Conservation (phyloP, 345 rosid species). For the Eutrema japonicum region DNA sequence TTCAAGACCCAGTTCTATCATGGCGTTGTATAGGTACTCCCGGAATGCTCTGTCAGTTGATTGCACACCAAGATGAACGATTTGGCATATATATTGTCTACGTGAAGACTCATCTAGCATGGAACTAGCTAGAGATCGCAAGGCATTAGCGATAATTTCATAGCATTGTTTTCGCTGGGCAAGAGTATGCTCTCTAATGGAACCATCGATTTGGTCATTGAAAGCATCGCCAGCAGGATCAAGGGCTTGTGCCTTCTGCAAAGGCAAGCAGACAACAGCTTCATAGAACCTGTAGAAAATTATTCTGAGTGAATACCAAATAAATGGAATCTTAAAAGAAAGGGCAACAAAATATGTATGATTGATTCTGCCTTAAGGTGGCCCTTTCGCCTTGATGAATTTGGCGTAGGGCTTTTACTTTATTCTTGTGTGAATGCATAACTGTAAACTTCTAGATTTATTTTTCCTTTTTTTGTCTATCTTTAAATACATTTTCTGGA, state of each 20-base stretch:
- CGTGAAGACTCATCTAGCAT: conserved; percentile 71
- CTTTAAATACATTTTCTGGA: conserved; percentile 2
- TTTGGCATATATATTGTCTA: conserved; percentile 82
- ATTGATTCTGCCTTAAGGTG: conserved; percentile 6
- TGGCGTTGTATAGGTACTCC: conserved; percentile 74
- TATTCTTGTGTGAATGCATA: conserved; percentile 15
- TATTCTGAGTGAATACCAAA: conserved; percentile 14
- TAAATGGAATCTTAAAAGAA: conserved; percentile 6
- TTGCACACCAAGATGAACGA: conserved; percentile 94
- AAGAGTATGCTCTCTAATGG: conserved; percentile 72
- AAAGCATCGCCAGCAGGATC: conserved; percentile 95
- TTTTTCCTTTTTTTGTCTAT: not conserved
- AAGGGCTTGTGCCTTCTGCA: conserved; percentile 90
- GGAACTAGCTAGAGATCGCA: conserved; percentile 66
- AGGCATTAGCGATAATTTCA: conserved; percentile 76
- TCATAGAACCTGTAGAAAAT: conserved; percentile 84
- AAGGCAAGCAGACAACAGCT: conserved; percentile 91
- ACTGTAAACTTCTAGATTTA: conserved; percentile 2
- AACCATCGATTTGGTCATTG: conserved; percentile 84
- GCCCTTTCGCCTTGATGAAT: not conserved
- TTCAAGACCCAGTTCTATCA: conserved; percentile 93
- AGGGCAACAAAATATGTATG: conserved; percentile 14
- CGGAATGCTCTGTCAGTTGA: conserved; percentile 90
- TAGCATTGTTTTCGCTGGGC: conserved; percentile 89
- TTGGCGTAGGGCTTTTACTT: not conserved